phyloP scores from a whole-genome alignment of 441 rosid species.

The Aquilaria agallochum region DNA sequence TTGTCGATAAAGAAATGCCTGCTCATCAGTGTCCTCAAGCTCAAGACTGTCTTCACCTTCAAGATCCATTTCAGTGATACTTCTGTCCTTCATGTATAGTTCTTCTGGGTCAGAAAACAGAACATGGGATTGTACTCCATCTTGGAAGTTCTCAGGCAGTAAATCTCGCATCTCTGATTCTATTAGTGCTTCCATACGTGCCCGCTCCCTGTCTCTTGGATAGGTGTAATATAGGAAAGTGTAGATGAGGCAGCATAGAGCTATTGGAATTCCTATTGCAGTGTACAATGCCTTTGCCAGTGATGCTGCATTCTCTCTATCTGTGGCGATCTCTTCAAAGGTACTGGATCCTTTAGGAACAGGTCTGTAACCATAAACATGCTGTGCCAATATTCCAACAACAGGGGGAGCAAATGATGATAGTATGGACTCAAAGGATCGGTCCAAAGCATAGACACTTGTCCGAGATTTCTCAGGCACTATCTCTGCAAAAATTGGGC shows the following conservation, averaged over 20 bases:
- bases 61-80: conserved; percentile 23
- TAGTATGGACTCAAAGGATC: conserved; percentile 54
- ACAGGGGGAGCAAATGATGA: conserved; percentile 71
- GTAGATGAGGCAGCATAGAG: conserved; percentile 52
- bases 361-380: conserved; percentile 60
- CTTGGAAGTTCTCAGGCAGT: conserved; percentile 18
- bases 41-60: conserved; percentile 21
- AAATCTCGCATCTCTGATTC: conserved; percentile 59
- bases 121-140: conserved; percentile 13
- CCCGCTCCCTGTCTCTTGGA: conserved; percentile 53
- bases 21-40: conserved; percentile 30
- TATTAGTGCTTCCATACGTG: conserved; percentile 53
- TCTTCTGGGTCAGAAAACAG: conserved; percentile 17
- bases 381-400: conserved; percentile 62
- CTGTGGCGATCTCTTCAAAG: conserved; percentile 35
- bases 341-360: conserved; percentile 39
- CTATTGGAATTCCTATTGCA: conserved; percentile 61
- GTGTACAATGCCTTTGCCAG: conserved; percentile 58
- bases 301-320: conserved; percentile 50
- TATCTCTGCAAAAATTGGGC: conserved; percentile 70
- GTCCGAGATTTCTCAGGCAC: conserved; percentile 66
- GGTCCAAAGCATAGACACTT: conserved; percentile 60
- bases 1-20: conserved; percentile 26
- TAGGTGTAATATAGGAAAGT: conserved; percentile 53
- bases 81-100: conserved; percentile 21